A percentile compares a stretch with the other conserved stretches of the same genome.
Conservation (phyloP, 2,329 filamentous ascomycete species). For the Fusarium penzigii region DNA sequence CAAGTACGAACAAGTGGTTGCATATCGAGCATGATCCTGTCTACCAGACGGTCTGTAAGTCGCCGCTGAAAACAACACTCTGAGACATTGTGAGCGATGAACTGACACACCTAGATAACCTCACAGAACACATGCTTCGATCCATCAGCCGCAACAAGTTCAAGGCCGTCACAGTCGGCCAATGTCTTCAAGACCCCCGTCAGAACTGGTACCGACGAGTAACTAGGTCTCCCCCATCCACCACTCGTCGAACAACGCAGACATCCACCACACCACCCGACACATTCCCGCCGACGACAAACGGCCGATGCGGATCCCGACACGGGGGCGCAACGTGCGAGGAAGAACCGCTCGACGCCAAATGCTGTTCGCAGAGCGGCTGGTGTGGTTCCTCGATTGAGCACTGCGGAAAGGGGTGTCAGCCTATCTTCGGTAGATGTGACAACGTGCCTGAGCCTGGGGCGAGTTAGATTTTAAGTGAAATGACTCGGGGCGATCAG, state of each 20-base stretch:
- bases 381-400: slow-evolving; percentile 42
- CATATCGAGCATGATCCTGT: slow-evolving; percentile 56
- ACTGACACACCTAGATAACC: slow-evolving; percentile 27
- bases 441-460: slow-evolving; percentile 16
- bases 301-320: slow-evolving; percentile 27
- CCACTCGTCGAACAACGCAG: slow-evolving; percentile 6
- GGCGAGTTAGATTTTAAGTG: too few relatives aligned
- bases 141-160: slow-evolving; percentile 43
- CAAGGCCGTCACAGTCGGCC: slow-evolving; percentile 47
- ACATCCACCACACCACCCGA: slow-evolving; percentile 13
- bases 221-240: background rate
- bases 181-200: slow-evolving; percentile 55
- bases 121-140: slow-evolving; percentile 45
- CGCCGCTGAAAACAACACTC: too few relatives aligned
- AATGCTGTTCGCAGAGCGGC: slow-evolving; percentile 24
- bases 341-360: slow-evolving; percentile 15
- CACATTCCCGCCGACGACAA: slow-evolving; percentile 21
- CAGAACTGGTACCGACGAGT: slow-evolving; percentile 53
- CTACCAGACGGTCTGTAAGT: slow-evolving; percentile 39
- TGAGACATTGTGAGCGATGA: background rate
- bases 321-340: slow-evolving; percentile 23
- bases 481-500: too few relatives aligned
- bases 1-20: slow-evolving; percentile 42
- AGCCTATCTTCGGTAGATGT: slow-evolving; percentile 35
- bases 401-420: slow-evolving; percentile 44